Percentiles rank a stretch among this genome's conserved stretches.
phyloP scores from a whole-genome alignment of 2,329 filamentous ascomycete species.

The Cladosporium austrohemisphaericum region DNA sequence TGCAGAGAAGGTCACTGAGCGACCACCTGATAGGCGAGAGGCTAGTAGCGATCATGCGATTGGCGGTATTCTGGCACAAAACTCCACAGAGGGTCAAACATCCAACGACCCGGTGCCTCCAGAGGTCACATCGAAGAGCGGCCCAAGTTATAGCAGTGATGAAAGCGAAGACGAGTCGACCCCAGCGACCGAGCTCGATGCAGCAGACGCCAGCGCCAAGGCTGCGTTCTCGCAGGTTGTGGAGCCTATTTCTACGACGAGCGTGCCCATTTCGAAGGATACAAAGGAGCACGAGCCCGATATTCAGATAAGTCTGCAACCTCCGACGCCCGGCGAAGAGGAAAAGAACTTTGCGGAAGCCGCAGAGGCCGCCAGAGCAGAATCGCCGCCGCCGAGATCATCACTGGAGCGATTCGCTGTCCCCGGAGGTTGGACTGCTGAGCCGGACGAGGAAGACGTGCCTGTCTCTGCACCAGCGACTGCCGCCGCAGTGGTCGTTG shows the following conservation, averaged over 20 bases:
- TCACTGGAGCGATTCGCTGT: constrained; percentile 25
- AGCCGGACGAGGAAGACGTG: constrained; percentile 17
- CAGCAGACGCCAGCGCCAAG: constrained; percentile 1
- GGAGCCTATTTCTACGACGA: not conserved
- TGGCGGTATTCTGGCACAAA: constrained; percentile 54
- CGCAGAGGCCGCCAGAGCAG: not conserved
- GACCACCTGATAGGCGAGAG: constrained; percentile 40
- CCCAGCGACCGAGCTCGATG: constrained; percentile 7
- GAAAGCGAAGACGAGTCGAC: constrained; percentile 32
- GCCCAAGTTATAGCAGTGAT: constrained; percentile 61
- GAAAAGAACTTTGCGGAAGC: constrained; percentile 21
- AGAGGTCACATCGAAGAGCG: constrained; percentile 66
- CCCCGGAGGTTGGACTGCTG: constrained; percentile 26
- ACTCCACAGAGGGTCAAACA: constrained; percentile 37
- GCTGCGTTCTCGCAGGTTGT: constrained; percentile 3
- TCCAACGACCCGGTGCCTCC: constrained; percentile 65
- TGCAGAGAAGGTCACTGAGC: constrained; percentile 52
- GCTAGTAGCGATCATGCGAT: constrained; percentile 59
- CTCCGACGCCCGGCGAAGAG: constrained; percentile 34
- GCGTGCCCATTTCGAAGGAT: not conserved
- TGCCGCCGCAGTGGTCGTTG: constrained; percentile 13
- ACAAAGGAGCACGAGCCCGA: constrained; percentile 25
- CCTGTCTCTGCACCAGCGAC: constrained; percentile 6
- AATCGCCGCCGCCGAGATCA: constrained; percentile 15
- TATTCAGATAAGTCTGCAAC: constrained; percentile 31